Conservation (phyloP, 169 alveolate species). For the Plasmodium falciparum region DNA sequence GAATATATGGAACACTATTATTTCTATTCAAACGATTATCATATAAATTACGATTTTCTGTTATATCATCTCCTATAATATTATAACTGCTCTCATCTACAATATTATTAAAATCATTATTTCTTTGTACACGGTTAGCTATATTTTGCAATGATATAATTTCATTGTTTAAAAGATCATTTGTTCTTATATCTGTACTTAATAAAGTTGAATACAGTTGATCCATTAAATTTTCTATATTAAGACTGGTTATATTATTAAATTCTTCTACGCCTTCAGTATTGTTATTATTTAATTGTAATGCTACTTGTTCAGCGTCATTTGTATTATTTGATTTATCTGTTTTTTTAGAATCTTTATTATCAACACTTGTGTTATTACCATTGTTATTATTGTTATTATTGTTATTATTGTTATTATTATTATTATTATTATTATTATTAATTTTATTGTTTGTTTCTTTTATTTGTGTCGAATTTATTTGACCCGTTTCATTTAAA, state of each 20-base stretch:
- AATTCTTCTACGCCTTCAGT: background rate
- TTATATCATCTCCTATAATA: constrained; percentile 14
- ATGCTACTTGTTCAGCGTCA: background rate
- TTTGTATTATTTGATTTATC: background rate
- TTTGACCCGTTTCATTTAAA: constrained; percentile 56
- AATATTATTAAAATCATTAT: constrained; percentile 2
- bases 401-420: background rate
- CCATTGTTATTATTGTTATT: background rate
- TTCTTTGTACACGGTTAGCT: constrained; percentile 40
- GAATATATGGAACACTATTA: constrained; percentile 13
- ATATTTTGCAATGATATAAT: constrained; percentile 1
- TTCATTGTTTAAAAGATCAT: constrained; percentile 3
- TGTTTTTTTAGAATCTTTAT: background rate
- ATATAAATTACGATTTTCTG: constrained; percentile 1
- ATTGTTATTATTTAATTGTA: constrained; percentile 1
- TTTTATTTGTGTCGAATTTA: constrained; percentile 11
- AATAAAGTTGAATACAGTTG: constrained; percentile 38
- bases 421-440: background rate
- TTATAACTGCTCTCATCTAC: constrained; percentile 11
- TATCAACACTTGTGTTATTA: background rate
- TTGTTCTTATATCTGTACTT: constrained; percentile 24
- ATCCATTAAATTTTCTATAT: constrained; percentile 60
- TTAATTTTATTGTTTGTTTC: constrained; percentile 9
- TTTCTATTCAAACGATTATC: constrained; percentile 1
- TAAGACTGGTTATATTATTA: constrained; percentile 10